Conservation (phyloP, 306 rosid species). For the Lagenaria siceraria region DNA sequence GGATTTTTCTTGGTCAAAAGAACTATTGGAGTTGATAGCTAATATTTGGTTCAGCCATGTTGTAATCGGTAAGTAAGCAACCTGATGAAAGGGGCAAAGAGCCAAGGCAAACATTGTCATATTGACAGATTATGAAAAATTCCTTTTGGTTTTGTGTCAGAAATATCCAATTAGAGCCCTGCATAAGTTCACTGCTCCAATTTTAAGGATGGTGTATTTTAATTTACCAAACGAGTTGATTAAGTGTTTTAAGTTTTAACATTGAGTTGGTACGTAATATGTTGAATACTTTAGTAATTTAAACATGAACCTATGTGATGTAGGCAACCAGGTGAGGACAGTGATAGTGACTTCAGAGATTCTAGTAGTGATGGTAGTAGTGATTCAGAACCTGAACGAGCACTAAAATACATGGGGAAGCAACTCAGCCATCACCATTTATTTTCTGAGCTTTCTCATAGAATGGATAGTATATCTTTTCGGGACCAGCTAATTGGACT, state of each 20-base stretch:
- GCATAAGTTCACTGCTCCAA: not conserved
- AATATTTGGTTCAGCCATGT: not conserved
- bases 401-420: constrained; percentile 28
- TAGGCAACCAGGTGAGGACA: constrained; percentile 72
- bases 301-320: constrained; percentile 1
- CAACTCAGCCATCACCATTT: constrained; percentile 31
- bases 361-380: constrained; percentile 85
- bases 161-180: not conserved
- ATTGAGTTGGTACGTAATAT: not conserved
- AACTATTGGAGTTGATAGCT: not conserved
- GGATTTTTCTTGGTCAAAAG: not conserved
- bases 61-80: not conserved
- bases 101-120: not conserved
- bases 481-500: constrained; percentile 35
- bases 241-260: not conserved
- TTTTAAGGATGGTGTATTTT: not conserved
- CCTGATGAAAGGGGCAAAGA: not conserved
- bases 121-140: not conserved
- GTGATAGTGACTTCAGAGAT: constrained; percentile 78
- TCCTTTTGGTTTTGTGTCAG: not conserved
- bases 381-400: constrained; percentile 53
- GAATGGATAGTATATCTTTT: constrained; percentile 46
- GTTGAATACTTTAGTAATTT: not conserved
- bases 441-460: constrained; percentile 24
- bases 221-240: not conserved